phyloP scores from a whole-genome alignment of 73 alveolate genomes.

The Symbiodinium natans region DNA sequence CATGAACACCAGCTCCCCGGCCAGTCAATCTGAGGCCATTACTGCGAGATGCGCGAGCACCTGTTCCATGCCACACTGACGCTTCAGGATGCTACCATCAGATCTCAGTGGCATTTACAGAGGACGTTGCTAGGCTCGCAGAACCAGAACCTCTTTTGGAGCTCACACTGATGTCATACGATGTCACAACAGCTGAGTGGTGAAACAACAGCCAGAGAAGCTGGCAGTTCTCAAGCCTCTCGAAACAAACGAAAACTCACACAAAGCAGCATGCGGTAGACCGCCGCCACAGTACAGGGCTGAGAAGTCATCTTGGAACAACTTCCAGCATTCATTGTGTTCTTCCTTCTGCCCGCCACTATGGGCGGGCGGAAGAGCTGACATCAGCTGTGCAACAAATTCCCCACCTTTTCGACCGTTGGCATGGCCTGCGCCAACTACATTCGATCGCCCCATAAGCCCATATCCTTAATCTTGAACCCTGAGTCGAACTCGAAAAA shows the following conservation, averaged over 20 bases:
- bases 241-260: neutral
- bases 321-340: neutral
- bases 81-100: too few relatives aligned
- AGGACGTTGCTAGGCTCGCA: too few relatives aligned
- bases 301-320: neutral
- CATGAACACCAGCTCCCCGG: neutral
- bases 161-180: too few relatives aligned
- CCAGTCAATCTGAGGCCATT: too few relatives aligned
- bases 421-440: neutral
- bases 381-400: neutral
- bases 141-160: too few relatives aligned
- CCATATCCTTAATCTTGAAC: too few relatives aligned
- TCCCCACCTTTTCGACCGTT: neutral
- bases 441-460: too few relatives aligned
- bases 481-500: too few relatives aligned
- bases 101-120: too few relatives aligned
- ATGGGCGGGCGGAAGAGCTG: constrained; percentile 12
- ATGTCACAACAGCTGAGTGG: too few relatives aligned
- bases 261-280: neutral
- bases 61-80: too few relatives aligned
- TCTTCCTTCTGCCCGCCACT: neutral
- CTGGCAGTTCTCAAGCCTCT: neutral
- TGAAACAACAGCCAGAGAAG: neutral
- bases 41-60: neutral
- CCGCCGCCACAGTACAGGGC: neutral